Percentiles rank a stretch among this genome's conserved stretches.
Evolutionary conservation across 768 basidiomycete species (phyloP).

Genomic region (Floccularia luteovirens): DNA sequence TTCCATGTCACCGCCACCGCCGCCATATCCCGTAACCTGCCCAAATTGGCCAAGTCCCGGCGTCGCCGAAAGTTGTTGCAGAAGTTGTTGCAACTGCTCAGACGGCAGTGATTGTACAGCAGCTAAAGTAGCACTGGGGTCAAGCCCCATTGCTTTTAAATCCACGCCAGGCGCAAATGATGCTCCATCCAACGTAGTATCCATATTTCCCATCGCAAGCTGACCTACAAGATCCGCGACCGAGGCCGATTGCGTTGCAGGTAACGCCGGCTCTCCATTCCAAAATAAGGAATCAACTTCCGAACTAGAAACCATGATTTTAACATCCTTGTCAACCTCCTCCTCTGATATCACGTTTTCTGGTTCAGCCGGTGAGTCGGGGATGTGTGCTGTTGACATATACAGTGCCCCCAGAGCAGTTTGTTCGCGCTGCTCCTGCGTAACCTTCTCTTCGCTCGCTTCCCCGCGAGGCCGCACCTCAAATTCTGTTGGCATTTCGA

Average conservation of each 20-base stretch:
- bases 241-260: slow-evolving; percentile 29
- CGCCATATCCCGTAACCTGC: slow-evolving; percentile 11
- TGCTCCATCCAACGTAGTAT: slow-evolving; percentile 26
- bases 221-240: slow-evolving; percentile 68
- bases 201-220: slow-evolving; percentile 37
- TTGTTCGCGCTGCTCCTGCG: slow-evolving; percentile 75
- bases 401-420: slow-evolving; percentile 72
- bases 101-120: slow-evolving; percentile 39
- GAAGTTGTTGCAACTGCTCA: slow-evolving; percentile 59
- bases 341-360: slow-evolving; percentile 53
- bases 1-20: slow-evolving; percentile 24
- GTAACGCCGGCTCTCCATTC: slow-evolving; percentile 31
- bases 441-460: slow-evolving; percentile 58
- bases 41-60: slow-evolving; percentile 16
- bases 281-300: slow-evolving; percentile 65
- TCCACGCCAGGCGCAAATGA: slow-evolving; percentile 22
- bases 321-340: slow-evolving; percentile 56
- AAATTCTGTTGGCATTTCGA: slow-evolving; percentile 56
- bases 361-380: slow-evolving; percentile 70
- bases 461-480: slow-evolving; percentile 51
- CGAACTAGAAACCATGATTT: slow-evolving; percentile 61
- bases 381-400: slow-evolving; percentile 62
- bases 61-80: slow-evolving; percentile 28
- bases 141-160: slow-evolving; percentile 32
- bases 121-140: slow-evolving; percentile 35